Evolutionary conservation across 805 yeast genomes (phyloP), one percentile per base, ranked within the genome.

Genomic region (Kuraishia hungarica): DNA sequence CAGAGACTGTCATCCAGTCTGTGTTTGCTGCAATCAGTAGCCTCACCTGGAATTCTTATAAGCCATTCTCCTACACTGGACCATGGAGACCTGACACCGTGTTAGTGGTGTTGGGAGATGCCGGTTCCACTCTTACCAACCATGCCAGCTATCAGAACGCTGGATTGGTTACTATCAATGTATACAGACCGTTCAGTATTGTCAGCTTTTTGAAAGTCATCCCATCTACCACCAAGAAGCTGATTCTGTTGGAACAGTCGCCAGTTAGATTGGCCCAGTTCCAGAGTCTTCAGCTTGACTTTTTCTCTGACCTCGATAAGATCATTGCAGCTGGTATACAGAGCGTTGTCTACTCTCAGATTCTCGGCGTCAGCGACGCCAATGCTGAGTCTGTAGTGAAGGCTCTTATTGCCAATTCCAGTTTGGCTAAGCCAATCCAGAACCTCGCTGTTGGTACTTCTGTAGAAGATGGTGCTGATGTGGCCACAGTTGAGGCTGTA

Each of bases 101-200:
- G 1, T 67, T 87, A 19, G 76, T 90, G 20, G 75, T 84, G 52
- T 75, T 90, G 58, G 94, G 96, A 54, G 77, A 82, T 53, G 74
- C 81, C 50, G 72, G 71, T 22, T 68, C 72, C 2, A 73, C 73
- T 17, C 71, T 85, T 51, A 69, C 72, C 26, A 62, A 67, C 22
- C 62, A 68, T 39, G 68, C 72, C 39, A 65, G 69, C 49, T 4
- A 43, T 3, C 23, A 7, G n/a, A 35, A 39, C 19, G 72, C 75
- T 20, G 79, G 83, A 48, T 65, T 87, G 35, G 69, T 87, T 50
- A 71, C 81, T 8, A 74, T 89, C 51, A 81, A 86, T 48, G 80
- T 81, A 35, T 87, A 86, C 73, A 81, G 89, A 63, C 96, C 97
- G 2, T 87, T 91, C 73, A 71, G 77, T 57, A 73, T 84, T 52